Evolutionary conservation across 2,329 filamentous ascomycete species (phyloP).

Genomic region (Fragosphaeria purpurea): DNA sequence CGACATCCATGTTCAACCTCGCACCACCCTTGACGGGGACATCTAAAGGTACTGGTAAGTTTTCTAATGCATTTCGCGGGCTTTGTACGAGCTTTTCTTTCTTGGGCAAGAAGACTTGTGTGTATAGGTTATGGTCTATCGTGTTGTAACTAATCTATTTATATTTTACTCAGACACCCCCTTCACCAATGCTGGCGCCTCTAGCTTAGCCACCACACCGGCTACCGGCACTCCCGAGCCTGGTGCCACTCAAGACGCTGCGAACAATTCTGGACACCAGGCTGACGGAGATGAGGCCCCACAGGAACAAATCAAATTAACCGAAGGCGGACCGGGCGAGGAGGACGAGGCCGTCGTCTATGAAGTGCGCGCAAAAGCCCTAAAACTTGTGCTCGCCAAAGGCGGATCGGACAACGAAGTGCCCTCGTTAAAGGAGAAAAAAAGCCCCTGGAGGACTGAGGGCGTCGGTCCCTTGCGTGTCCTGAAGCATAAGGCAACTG

Average conservation of each 20-base stretch:
- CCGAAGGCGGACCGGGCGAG: constrained; percentile 55
- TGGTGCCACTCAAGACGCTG: constrained; percentile 30
- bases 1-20: constrained; percentile 21
- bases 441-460: constrained; percentile 55
- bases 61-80: neutral
- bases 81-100: neutral
- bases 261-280: constrained; percentile 30
- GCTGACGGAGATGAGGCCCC: constrained; percentile 48
- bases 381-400: constrained; percentile 45
- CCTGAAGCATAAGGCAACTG: constrained; percentile 62
- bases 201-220: constrained; percentile 51
- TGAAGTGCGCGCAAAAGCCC: constrained; percentile 60
- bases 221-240: constrained; percentile 50
- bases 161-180: constrained; percentile 38
- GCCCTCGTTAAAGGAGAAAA: constrained; percentile 30
- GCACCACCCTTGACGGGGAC: constrained; percentile 24
- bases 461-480: constrained; percentile 64
- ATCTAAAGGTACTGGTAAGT: constrained; percentile 34
- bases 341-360: constrained; percentile 62
- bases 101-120: neutral
- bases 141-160: neutral
- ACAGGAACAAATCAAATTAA: constrained; percentile 62
- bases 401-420: constrained; percentile 35
- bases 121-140: neutral
- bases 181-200: constrained; percentile 43